A percentile compares a stretch with the other conserved stretches of the same genome.
Conservation (phyloP, 2,329 filamentous ascomycete species). For the Colletotrichum orbiculare region DNA sequence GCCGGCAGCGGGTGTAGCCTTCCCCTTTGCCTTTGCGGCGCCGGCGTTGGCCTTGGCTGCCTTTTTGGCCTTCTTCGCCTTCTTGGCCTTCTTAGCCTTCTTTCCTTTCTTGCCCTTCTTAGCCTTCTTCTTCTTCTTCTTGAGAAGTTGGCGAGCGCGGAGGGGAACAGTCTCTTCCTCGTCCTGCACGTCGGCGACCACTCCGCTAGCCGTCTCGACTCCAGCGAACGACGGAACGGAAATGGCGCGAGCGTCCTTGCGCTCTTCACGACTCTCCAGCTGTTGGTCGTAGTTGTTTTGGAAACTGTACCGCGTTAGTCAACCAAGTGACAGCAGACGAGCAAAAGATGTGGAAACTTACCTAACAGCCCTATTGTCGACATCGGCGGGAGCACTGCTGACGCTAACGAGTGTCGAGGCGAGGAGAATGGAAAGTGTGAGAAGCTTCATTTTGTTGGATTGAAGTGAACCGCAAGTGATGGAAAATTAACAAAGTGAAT, state of each 20-base stretch:
- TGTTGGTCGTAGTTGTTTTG: slow-evolving; percentile 28
- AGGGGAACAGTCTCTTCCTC: slow-evolving; percentile 21
- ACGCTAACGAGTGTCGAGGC: slow-evolving; percentile 35
- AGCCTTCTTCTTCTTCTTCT: slow-evolving; percentile 29
- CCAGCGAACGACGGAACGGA: slow-evolving; percentile 29
- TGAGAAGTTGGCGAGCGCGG: slow-evolving; percentile 25
- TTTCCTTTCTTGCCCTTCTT: slow-evolving; percentile 28
- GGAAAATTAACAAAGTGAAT: slow-evolving; percentile 3
- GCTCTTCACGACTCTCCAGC: slow-evolving; percentile 27
- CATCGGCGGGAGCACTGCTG: slow-evolving; percentile 34
- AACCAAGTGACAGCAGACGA: neutral
- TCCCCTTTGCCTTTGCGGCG: slow-evolving; percentile 23
- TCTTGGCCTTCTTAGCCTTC: slow-evolving; percentile 28
- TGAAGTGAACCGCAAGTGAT: slow-evolving; percentile 27
- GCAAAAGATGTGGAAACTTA: neutral
- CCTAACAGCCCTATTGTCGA: slow-evolving; percentile 33
- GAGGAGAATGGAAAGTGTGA: slow-evolving; percentile 28
- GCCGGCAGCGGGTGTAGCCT: neutral
- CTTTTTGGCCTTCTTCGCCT: slow-evolving; percentile 25
- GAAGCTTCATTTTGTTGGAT: slow-evolving; percentile 34
- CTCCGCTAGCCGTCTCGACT: slow-evolving; percentile 29
- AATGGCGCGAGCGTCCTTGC: slow-evolving; percentile 25
- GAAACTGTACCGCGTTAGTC: neutral
- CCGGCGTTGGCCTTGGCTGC: slow-evolving; percentile 15
- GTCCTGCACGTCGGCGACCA: slow-evolving; percentile 25